phyloP scores from a whole-genome alignment of 2,329 filamentous ascomycete genomes.

The Sphaceloma murrayae region DNA sequence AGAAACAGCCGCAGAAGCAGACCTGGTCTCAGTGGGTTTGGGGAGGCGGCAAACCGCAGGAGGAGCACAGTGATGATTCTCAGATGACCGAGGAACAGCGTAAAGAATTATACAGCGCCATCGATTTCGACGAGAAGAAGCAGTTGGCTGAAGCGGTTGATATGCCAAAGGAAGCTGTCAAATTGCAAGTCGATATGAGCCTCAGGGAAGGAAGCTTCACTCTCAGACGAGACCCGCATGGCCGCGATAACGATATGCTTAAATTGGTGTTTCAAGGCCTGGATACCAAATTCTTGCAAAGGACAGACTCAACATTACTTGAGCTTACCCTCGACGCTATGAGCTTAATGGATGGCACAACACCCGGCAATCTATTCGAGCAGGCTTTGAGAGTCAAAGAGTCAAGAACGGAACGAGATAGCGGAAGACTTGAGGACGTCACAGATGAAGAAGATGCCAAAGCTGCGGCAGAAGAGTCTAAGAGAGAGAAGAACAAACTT shows the following conservation, averaged over 20 bases:
- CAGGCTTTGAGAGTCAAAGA: conserved; percentile 96
- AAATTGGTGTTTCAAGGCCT: conserved; percentile 92
- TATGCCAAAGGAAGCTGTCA: conserved; percentile 79
- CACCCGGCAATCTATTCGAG: conserved; percentile 77
- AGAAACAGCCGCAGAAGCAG: conserved; percentile 62
- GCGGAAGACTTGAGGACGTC: conserved; percentile 40
- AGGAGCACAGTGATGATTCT: conserved; percentile 59
- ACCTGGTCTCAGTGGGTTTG: conserved; percentile 90
- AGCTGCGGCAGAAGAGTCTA: conserved; percentile 32
- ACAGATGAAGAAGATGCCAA: conserved; percentile 39
- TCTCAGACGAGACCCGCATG: conserved; percentile 72
- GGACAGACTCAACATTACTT: conserved; percentile 81
- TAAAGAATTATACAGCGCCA: conserved; percentile 92
- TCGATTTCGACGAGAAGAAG: conserved; percentile 97
- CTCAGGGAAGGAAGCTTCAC: conserved; percentile 97
- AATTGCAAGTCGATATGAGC: conserved; percentile 83
- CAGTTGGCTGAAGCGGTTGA: conserved; percentile 81
- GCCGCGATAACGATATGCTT: conserved; percentile 68
- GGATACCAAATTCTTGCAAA: conserved; percentile 77
- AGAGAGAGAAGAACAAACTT: conserved; percentile 31
- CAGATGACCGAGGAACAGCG: conserved; percentile 92
- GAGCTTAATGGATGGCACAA: conserved; percentile 92
- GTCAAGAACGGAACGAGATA: conserved; percentile 50
- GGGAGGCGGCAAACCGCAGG: conserved; percentile 60
- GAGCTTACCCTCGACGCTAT: conserved; percentile 87